Percentiles rank a stretch among this genome's conserved stretches.
Conservation (phyloP, 768 basidiomycete species). For the Leccinum uliginosum region DNA sequence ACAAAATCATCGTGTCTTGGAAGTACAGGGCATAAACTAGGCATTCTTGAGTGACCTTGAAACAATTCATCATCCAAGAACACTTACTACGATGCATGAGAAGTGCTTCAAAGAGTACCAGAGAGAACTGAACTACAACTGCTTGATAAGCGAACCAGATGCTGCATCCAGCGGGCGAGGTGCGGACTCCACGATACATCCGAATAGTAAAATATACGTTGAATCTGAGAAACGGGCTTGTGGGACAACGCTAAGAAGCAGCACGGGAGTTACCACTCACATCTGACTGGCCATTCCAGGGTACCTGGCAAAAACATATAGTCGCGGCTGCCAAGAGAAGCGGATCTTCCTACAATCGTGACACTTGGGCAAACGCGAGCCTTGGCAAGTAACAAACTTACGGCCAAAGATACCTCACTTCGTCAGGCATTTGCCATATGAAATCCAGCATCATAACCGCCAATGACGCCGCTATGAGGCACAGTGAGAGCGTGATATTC, state of each 20-base stretch:
- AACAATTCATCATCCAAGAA: not conserved
- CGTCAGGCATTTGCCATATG: slow-evolving; percentile 5
- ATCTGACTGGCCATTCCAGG: slow-evolving; percentile 15
- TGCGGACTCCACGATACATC: slow-evolving; percentile 11
- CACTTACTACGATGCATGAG: slow-evolving; percentile 19
- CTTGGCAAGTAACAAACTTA: slow-evolving; percentile 1
- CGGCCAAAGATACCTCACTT: slow-evolving; percentile 18
- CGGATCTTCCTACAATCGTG: slow-evolving; percentile 5
- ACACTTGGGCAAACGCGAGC: too few species aligned
- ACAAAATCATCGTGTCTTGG: slow-evolving; percentile 1
- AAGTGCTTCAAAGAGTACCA: slow-evolving; percentile 6
- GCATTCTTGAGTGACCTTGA: not conserved
- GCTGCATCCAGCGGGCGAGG: slow-evolving; percentile 7
- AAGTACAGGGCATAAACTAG: slow-evolving; percentile 21
- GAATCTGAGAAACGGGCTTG: slow-evolving; percentile 9
- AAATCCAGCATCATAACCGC: slow-evolving; percentile 15
- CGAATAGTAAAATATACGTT: slow-evolving; percentile 18
- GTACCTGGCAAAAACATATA: slow-evolving; percentile 17
- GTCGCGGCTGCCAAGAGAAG: slow-evolving; percentile 3
- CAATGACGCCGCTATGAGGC: not conserved
- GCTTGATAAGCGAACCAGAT: slow-evolving; percentile 20
- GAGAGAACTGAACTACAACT: slow-evolving; percentile 7
- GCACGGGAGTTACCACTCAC: slow-evolving; percentile 6
- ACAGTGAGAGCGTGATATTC: not conserved
- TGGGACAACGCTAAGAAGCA: not conserved